Conservation (phyloP, 305 asterid species). For the Caryopteris hybrid region DNA sequence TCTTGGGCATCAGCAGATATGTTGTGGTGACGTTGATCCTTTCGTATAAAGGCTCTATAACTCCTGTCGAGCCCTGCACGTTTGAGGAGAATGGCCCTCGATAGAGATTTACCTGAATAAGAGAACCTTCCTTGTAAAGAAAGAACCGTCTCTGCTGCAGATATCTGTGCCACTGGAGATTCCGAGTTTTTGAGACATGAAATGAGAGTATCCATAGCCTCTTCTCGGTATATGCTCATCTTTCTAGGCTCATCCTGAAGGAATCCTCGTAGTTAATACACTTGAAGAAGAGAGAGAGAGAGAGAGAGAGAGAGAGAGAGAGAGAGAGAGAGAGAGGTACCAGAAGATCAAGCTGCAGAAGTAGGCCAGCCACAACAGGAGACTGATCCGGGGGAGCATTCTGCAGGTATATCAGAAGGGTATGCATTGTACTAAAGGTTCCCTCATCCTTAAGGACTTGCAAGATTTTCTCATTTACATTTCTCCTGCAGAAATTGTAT, state of each 20-base stretch:
- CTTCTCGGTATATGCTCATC: slow-evolving; percentile 91
- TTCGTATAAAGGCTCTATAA: slow-evolving; percentile 38
- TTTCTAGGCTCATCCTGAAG: slow-evolving; percentile 79
- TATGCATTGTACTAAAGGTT: slow-evolving; percentile 69
- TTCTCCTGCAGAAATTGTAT: slow-evolving; percentile 48
- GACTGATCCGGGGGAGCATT: slow-evolving; percentile 49
- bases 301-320: slow-evolving; percentile 10
- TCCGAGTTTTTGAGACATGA: slow-evolving; percentile 69
- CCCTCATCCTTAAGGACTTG: slow-evolving; percentile 71
- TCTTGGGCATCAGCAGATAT: slow-evolving; percentile 38
- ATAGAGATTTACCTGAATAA: slow-evolving; percentile 65
- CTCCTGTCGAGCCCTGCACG: slow-evolving; percentile 56
- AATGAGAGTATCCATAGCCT: slow-evolving; percentile 67
- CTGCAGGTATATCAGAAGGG: slow-evolving; percentile 65
- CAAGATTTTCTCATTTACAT: slow-evolving; percentile 55
- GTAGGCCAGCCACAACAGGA: slow-evolving; percentile 71
- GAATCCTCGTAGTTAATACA: neutral
- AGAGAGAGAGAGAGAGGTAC: slow-evolving; percentile 34
- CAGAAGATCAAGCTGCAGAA: slow-evolving; percentile 83
- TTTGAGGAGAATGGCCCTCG: slow-evolving; percentile 61
- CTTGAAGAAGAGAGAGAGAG: too few species aligned
- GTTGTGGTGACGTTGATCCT: slow-evolving; percentile 40
- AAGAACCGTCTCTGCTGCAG: slow-evolving; percentile 69
- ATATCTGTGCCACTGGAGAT: slow-evolving; percentile 51
- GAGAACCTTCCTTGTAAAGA: slow-evolving; percentile 82